A percentile compares a stretch with the other conserved stretches of the same genome.
Conservation (phyloP, 352 stramenopile genomes). For the Phytophthora nicotianae region DNA sequence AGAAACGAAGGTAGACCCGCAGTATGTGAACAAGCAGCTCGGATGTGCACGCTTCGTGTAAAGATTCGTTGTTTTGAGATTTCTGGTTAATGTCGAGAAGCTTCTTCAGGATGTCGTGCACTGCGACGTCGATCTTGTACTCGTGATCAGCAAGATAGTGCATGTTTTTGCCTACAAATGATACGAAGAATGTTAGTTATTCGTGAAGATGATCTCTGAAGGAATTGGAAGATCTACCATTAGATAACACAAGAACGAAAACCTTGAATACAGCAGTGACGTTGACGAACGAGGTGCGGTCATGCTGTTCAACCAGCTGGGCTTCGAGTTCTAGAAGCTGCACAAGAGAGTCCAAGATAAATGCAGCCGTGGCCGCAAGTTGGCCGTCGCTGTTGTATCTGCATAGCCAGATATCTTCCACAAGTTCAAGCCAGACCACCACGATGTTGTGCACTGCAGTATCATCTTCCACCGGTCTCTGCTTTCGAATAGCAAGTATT, state of each 20-base stretch:
- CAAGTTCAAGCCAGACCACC: conserved; percentile 33
- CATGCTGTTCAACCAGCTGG: neutral
- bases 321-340: conserved; percentile 16
- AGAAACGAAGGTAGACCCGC: conserved; percentile 31
- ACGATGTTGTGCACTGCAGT: conserved; percentile 15
- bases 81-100: conserved; percentile 6
- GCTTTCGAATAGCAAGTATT: conserved; percentile 10
- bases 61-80: neutral
- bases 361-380: conserved; percentile 18
- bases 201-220: neutral
- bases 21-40: conserved; percentile 29
- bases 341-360: conserved; percentile 28
- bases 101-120: conserved; percentile 11
- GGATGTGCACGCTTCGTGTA: neutral
- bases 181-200: neutral
- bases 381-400: conserved; percentile 41
- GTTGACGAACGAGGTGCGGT: conserved; percentile 4
- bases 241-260: conserved; percentile 29
- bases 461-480: neutral
- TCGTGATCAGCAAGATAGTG: conserved; percentile 5
- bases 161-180: conserved; percentile 32
- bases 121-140: conserved; percentile 26
- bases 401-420: conserved; percentile 38
- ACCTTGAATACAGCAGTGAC: conserved; percentile 21
- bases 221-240: conserved; percentile 19